Evolutionary conservation across 2,329 filamentous ascomycete genomes (phyloP).

Genomic region (Metarhizium robertsii): DNA sequence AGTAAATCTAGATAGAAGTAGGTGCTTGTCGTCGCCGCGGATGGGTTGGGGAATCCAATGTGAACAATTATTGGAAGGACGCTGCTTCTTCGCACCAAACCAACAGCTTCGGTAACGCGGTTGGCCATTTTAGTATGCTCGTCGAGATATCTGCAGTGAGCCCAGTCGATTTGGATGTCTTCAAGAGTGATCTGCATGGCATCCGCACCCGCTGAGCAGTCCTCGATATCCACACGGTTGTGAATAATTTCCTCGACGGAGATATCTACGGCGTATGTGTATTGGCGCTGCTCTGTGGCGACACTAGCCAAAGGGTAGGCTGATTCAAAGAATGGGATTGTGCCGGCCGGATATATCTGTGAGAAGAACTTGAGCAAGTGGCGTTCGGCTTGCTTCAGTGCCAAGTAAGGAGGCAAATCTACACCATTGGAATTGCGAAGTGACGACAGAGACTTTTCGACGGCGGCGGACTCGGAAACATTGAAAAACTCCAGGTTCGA

Average conservation of each 20-base stretch:
- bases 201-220: slow-evolving; percentile 57
- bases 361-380: slow-evolving; percentile 63
- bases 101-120: slow-evolving; percentile 48
- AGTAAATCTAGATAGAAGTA: slow-evolving; percentile 45
- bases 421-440: slow-evolving; percentile 8
- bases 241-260: slow-evolving; percentile 43
- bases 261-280: slow-evolving; percentile 61
- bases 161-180: slow-evolving; percentile 24
- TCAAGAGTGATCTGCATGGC: slow-evolving; percentile 52
- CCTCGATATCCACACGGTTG: slow-evolving; percentile 49
- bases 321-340: slow-evolving; percentile 50
- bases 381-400: slow-evolving; percentile 57
- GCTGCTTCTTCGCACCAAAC: slow-evolving; percentile 52
- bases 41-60: slow-evolving; percentile 25
- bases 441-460: not conserved
- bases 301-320: slow-evolving; percentile 57
- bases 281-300: slow-evolving; percentile 48
- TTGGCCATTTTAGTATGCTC: slow-evolving; percentile 26
- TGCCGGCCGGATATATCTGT: slow-evolving; percentile 43
- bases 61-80: slow-evolving; percentile 51
- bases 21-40: slow-evolving; percentile 11
- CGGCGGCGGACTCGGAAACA: slow-evolving; percentile 45
- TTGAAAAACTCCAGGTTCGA: slow-evolving; percentile 74
- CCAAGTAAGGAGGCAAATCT: slow-evolving; percentile 50
- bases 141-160: slow-evolving; percentile 8